phyloP scores from a whole-genome alignment of 129 eudicot genomes.

The Flaveria trinervia region DNA sequence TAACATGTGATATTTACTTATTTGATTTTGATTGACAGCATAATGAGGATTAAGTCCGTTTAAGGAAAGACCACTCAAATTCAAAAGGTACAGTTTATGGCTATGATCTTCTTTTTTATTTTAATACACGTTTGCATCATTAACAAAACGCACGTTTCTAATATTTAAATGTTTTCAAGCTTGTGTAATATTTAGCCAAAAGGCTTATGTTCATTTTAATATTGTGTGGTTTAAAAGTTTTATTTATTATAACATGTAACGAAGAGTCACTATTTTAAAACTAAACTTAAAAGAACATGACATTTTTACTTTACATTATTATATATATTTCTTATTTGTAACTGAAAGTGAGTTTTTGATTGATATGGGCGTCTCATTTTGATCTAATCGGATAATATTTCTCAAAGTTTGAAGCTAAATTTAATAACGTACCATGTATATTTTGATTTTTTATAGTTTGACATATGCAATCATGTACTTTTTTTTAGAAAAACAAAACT shows the following conservation, averaged over 20 bases:
- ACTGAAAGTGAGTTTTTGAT: not conserved
- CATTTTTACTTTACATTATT: not conserved
- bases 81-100: constrained; percentile 19
- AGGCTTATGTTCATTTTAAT: not conserved
- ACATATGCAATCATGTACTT: no score
- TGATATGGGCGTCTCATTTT: not conserved
- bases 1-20: constrained; percentile 34
- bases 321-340: not conserved
- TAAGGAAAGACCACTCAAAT: constrained; percentile 30
- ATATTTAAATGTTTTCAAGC: not conserved
- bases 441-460: no score
- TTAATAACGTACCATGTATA: no score
- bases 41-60: constrained; percentile 24
- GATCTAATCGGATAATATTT: not conserved
- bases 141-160: not conserved
- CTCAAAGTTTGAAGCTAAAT: not conserved
- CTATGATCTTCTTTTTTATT: not conserved
- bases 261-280: not conserved
- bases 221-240: not conserved
- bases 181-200: not conserved
- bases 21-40: constrained; percentile 30
- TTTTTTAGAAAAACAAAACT: no score
- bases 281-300: not conserved
- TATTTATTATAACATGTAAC: not conserved
- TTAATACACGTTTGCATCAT: not conserved